Conservation (phyloP, 2,329 filamentous ascomycete species). For the Fusarium tuaranense region DNA sequence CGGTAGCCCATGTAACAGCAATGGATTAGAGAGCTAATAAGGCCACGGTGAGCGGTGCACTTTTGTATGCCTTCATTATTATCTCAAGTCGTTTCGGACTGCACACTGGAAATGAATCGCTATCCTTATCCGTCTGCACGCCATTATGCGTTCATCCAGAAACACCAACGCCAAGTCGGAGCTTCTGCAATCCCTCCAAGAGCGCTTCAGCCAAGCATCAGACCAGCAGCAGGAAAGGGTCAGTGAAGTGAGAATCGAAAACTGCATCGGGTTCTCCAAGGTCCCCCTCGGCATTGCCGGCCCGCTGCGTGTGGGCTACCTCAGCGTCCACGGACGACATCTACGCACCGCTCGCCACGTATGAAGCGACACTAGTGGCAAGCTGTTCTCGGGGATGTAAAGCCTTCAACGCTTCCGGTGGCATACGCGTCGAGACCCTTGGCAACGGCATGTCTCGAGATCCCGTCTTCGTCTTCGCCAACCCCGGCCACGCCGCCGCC, state of each 20-base stretch:
- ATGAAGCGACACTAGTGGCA: conserved; percentile 15
- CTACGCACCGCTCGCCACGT: conserved; percentile 12
- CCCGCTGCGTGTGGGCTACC: background rate
- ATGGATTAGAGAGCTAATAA: no score
- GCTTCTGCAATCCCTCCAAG: no score
- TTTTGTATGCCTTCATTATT: no score
- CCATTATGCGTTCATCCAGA: no score
- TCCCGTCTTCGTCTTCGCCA: conserved; percentile 12
- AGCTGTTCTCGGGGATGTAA: conserved; percentile 21
- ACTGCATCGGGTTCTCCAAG: background rate
- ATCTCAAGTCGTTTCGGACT: no score
- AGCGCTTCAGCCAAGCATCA: no score
- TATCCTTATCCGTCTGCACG: no score
- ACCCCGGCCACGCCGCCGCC: background rate
- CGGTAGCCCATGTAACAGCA: no score
- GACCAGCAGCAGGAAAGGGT: no score
- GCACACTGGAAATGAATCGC: no score
- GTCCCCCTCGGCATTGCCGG: background rate
- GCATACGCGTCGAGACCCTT: conserved; percentile 7
- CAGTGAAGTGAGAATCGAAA: background rate
- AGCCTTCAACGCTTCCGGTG: conserved; percentile 9
- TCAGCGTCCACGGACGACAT: background rate
- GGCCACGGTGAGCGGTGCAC: no score
- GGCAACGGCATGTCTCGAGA: conserved; percentile 10
- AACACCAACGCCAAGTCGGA: no score